These are phyloP conservation scores for Metschnikowia cubensis DNA, from an alignment of 805 yeast species.

Conservation along the genomic window DNA sequence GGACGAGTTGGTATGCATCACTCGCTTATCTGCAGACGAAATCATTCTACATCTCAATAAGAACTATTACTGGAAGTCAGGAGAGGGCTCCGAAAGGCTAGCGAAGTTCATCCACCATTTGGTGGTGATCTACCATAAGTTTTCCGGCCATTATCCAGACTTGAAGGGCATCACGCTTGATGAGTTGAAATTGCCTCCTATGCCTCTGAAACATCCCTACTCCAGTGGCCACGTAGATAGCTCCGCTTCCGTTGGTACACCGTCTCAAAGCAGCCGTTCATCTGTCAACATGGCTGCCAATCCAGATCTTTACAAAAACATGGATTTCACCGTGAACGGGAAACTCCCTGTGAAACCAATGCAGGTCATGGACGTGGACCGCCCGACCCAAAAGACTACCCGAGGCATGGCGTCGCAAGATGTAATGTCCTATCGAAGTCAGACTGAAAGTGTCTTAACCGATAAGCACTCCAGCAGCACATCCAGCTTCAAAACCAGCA, in stretches of 20 bases:
- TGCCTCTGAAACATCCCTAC: background rate
- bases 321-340: conserved; percentile 43
- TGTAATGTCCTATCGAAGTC: background rate
- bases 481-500: background rate
- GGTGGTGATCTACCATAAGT: conserved; percentile 29
- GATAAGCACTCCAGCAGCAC: background rate
- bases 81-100: conserved; percentile 36
- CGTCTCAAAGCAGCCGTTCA: background rate
- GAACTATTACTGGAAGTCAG: conserved; percentile 69
- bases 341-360: conserved; percentile 40
- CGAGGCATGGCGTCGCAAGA: background rate
- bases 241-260: background rate
- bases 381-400: conserved; percentile 6
- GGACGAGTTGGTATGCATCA: conserved; percentile 59
- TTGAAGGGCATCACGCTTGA: conserved; percentile 30
- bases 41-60: conserved; percentile 62
- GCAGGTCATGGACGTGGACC: conserved; percentile 34
- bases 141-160: conserved; percentile 36
- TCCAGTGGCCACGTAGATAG: background rate
- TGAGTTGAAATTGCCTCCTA: conserved; percentile 33
- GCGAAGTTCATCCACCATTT: conserved; percentile 32
- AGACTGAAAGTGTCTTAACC: conserved; percentile 4
- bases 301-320: conserved; percentile 26
- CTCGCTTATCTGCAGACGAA: conserved; percentile 53
- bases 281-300: background rate